Conservation (phyloP, 1,284 basidiomycete species). For the Schizopora paradoxa region DNA sequence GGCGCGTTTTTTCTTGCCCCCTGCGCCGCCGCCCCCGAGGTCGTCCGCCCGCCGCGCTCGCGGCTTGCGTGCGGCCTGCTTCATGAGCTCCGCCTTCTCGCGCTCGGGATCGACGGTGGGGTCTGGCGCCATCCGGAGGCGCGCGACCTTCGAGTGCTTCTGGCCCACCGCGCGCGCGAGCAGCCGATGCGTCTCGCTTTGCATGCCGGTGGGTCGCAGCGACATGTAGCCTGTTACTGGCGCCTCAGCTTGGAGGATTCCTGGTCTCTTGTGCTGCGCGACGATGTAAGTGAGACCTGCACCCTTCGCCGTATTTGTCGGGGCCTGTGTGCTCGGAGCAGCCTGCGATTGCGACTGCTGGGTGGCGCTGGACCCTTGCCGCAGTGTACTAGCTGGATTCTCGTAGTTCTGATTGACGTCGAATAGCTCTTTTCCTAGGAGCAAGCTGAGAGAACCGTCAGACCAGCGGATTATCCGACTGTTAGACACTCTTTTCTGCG, state of each 20-base stretch:
- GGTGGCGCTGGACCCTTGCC: constrained; percentile 46
- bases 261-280: constrained; percentile 82
- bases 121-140: constrained; percentile 69
- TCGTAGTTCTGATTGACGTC: constrained; percentile 78
- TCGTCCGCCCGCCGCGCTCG: constrained; percentile 40
- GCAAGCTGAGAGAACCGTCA: constrained; percentile 82
- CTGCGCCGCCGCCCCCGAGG: neutral
- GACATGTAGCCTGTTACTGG: constrained; percentile 80
- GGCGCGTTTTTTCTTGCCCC: constrained; percentile 18
- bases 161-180: constrained; percentile 83
- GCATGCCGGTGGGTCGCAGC: constrained; percentile 83
- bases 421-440: constrained; percentile 86
- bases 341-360: constrained; percentile 32
- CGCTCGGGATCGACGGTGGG: constrained; percentile 68
- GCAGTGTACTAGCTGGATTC: constrained; percentile 55
- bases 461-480: constrained; percentile 87
- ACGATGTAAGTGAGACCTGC: constrained; percentile 85
- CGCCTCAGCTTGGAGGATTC: constrained; percentile 80
- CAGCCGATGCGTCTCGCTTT: constrained; percentile 84
- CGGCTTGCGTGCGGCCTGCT: constrained; percentile 56
- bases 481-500: constrained; percentile 77
- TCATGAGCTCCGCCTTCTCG: constrained; percentile 65
- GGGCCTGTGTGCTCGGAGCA: constrained; percentile 12
- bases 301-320: constrained; percentile 34
- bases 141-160: constrained; percentile 75